A percentile compares a stretch with the other conserved stretches of the same genome.
Evolutionary conservation across 192 early-diverging fungal genomes (phyloP).

Genomic region (Podila verticillata): DNA sequence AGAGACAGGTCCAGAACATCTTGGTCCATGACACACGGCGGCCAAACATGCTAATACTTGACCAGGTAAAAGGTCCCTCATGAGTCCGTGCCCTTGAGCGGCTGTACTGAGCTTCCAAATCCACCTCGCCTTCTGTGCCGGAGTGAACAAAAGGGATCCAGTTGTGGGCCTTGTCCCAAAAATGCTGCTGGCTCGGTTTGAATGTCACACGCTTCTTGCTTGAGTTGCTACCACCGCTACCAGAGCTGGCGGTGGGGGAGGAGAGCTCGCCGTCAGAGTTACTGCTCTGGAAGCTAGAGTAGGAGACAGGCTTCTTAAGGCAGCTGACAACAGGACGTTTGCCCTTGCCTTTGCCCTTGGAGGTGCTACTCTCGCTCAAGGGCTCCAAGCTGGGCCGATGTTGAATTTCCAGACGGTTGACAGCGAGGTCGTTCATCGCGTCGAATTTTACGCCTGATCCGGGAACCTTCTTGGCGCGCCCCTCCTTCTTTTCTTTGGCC

Average conservation of each 20-base stretch:
- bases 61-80: background rate
- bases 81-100: background rate
- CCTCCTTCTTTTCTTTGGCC: background rate
- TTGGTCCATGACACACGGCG: background rate
- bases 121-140: background rate
- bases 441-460: too few relatives aligned
- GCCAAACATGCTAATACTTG: constrained; percentile 1
- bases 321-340: constrained; percentile 46
- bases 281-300: constrained; percentile 17
- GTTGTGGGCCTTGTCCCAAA: background rate
- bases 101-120: constrained; percentile 14
- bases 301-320: constrained; percentile 32
- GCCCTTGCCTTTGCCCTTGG: background rate
- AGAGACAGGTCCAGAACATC: constrained; percentile 27
- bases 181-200: constrained; percentile 13
- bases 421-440: too few relatives aligned
- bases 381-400: too few relatives aligned
- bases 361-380: too few relatives aligned
- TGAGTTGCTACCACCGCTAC: background rate
- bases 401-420: too few relatives aligned
- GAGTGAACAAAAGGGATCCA: constrained; percentile 14
- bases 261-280: constrained; percentile 1
- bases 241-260: background rate
- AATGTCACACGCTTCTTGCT: constrained; percentile 31
- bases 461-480: background rate